Conservation (phyloP, 1,284 basidiomycete species). For the Takashimella tepidaria region DNA sequence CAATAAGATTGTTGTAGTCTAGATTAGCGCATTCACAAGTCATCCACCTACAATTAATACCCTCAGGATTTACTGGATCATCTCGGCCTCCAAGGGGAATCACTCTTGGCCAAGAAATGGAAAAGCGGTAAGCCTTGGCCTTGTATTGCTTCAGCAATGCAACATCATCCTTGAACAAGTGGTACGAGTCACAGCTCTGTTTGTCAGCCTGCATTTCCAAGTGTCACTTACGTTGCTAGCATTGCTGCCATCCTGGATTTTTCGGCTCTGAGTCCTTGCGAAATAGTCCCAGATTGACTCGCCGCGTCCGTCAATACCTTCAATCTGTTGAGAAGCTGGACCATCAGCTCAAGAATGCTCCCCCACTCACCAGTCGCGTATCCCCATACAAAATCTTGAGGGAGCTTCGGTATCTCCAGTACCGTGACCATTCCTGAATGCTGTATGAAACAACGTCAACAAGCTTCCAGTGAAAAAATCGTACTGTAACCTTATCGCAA, state of each 20-base stretch:
- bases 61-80: slow-evolving; percentile 64
- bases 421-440: neutral
- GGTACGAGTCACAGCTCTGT: slow-evolving; percentile 1
- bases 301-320: slow-evolving; percentile 1
- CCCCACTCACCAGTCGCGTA: slow-evolving; percentile 5
- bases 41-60: slow-evolving; percentile 57
- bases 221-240: neutral
- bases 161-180: slow-evolving; percentile 3
- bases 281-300: neutral
- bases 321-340: slow-evolving; percentile 2
- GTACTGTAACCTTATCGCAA: too few species aligned
- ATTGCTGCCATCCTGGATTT: neutral
- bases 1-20: slow-evolving; percentile 53
- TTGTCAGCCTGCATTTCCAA: neutral
- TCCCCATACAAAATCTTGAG: slow-evolving; percentile 6
- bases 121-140: slow-evolving; percentile 55
- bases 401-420: too few species aligned
- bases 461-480: too few species aligned
- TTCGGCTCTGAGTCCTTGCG: neutral
- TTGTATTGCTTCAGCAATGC: slow-evolving; percentile 2
- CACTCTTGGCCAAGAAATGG: slow-evolving; percentile 67
- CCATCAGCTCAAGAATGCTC: neutral
- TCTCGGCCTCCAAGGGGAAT: slow-evolving; percentile 61
- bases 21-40: too few species aligned
- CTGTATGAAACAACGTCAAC: too few species aligned